A percentile compares a stretch with the other conserved stretches of the same genome.
phyloP scores from a whole-genome alignment of 169 alveolate species.

The Plasmodium reichenowi region DNA sequence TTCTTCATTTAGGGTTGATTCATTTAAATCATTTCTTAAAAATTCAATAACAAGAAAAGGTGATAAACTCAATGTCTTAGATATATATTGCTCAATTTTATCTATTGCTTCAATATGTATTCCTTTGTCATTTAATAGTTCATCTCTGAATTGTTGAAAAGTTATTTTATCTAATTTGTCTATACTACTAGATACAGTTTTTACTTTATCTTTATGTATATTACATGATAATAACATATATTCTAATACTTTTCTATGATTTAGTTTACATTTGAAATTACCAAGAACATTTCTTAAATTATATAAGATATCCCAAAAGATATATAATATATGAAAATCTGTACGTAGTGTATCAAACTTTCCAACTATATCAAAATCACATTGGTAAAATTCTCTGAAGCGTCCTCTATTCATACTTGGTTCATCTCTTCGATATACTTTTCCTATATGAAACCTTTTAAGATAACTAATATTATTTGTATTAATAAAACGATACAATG shows the following conservation, averaged over 20 bases:
- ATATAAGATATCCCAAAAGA: constrained; percentile 90
- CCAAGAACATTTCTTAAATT: constrained; percentile 87
- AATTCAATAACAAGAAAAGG: constrained; percentile 81
- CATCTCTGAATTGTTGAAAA: constrained; percentile 94
- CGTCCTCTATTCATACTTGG: constrained; percentile 97
- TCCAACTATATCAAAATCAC: constrained; percentile 98
- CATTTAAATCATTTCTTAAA: constrained; percentile 81
- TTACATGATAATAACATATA: constrained; percentile 92
- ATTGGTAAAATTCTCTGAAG: constrained; percentile 97
- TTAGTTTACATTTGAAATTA: constrained; percentile 91
- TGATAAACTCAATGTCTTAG: constrained; percentile 87
- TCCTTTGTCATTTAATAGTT: constrained; percentile 93
- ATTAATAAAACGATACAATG: constrained; percentile 96
- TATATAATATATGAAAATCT: constrained; percentile 95
- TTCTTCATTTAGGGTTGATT: constrained; percentile 55
- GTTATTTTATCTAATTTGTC: constrained; percentile 97
- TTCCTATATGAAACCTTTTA: constrained; percentile 96
- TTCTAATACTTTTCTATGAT: constrained; percentile 94
- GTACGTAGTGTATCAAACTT: constrained; percentile 92
- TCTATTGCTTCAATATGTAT: constrained; percentile 87
- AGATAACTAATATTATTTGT: constrained; percentile 89
- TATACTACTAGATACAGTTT: constrained; percentile 94
- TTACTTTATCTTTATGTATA: constrained; percentile 90
- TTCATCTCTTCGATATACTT: constrained; percentile 98
- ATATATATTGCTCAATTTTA: constrained; percentile 88